Percentiles rank a stretch among this genome's conserved stretches.
These are phyloP conservation scores for Fraxinus quadrangulata DNA, from an alignment of 257 asterid genomes.

Conservation along the genomic window DNA sequence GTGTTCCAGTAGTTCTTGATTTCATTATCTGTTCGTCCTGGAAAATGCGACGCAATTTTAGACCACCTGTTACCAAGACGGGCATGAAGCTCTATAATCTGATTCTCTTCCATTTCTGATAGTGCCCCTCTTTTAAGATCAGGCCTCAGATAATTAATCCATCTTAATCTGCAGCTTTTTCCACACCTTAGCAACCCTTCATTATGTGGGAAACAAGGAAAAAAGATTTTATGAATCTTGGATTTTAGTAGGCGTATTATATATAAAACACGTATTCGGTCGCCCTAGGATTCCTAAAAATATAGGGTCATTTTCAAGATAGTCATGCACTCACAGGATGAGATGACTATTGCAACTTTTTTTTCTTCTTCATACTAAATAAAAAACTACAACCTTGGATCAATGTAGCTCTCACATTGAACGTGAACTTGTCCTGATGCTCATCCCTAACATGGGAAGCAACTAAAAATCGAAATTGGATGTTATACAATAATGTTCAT, in stretches of 20 bases:
- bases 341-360: too few species aligned
- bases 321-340: too few species aligned
- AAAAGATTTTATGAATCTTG: neutral
- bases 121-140: slow-evolving; percentile 66
- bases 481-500: neutral
- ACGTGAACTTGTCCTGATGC: neutral
- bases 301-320: too few species aligned
- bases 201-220: neutral
- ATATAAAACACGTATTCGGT: neutral
- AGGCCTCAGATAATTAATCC: slow-evolving; percentile 68
- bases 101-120: slow-evolving; percentile 60
- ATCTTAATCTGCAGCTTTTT: slow-evolving; percentile 69
- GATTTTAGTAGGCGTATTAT: neutral
- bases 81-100: slow-evolving; percentile 67
- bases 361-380: too few species aligned
- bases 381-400: too few species aligned
- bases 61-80: slow-evolving; percentile 81
- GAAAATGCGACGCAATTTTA: slow-evolving; percentile 66
- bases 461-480: neutral
- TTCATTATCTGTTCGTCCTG: slow-evolving; percentile 72
- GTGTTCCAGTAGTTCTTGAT: slow-evolving; percentile 79
- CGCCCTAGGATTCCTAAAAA: neutral
- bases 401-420: too few species aligned
- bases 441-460: neutral
- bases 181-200: slow-evolving; percentile 61